These are phyloP conservation scores for Phytopythium vexans DNA, from an alignment of 352 stramenopile species.

Conservation along the genomic window DNA sequence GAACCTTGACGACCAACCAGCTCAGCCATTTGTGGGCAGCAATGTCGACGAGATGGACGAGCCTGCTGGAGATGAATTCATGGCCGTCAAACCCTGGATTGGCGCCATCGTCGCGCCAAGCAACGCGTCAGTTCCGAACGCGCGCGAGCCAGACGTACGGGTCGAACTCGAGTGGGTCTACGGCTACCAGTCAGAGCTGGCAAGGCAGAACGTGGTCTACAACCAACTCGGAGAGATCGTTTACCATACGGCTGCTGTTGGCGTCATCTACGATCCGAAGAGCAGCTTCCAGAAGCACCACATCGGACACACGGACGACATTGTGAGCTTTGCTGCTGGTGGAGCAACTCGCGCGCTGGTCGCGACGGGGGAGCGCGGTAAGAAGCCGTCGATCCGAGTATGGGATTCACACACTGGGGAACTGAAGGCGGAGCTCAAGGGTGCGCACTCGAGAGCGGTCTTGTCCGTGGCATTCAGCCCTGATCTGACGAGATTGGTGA, in stretches of 20 bases:
- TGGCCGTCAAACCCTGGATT: conserved; percentile 89
- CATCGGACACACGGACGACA: conserved; percentile 82
- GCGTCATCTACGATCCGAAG: conserved; percentile 72
- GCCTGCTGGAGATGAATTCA: conserved; percentile 77
- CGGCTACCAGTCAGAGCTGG: conserved; percentile 71
- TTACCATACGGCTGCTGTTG: conserved; percentile 86
- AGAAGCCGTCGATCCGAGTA: conserved; percentile 67
- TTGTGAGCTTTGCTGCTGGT: conserved; percentile 80
- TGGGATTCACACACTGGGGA: conserved; percentile 83
- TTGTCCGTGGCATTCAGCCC: conserved; percentile 63
- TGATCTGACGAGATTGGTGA: conserved; percentile 58
- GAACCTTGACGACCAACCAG: no score
- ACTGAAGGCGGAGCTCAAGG: conserved; percentile 54
- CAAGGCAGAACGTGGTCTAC: conserved; percentile 79
- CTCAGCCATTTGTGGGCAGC: conserved; percentile 2
- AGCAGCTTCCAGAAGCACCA: conserved; percentile 83
- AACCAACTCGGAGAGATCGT: conserved; percentile 74
- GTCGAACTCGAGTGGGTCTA: conserved; percentile 86
- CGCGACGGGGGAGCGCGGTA: conserved; percentile 84
- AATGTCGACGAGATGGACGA: conserved; percentile 14
- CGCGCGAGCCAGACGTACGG: conserved; percentile 51
- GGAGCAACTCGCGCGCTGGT: conserved; percentile 55
- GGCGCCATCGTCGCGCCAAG: conserved; percentile 77
- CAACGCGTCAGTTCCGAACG: conserved; percentile 61
- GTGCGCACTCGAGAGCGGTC: conserved; percentile 69